Conservation (phyloP, 768 basidiomycete genomes). For the Leccinum truebloodii region DNA sequence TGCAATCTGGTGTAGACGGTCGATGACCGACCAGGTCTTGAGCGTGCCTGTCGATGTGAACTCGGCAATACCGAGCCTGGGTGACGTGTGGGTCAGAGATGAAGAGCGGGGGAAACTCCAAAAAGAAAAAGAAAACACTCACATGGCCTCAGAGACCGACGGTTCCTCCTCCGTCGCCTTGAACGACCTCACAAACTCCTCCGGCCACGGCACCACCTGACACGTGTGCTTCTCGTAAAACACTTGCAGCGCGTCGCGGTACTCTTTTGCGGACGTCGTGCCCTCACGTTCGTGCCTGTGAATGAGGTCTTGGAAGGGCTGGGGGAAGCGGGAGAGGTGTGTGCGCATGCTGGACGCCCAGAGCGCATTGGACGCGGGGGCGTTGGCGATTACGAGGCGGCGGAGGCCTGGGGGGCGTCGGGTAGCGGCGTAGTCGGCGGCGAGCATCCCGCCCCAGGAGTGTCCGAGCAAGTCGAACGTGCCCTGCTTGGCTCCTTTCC, state of each 20-base stretch:
- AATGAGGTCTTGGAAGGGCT: conserved; percentile 26
- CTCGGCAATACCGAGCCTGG: conserved; percentile 25
- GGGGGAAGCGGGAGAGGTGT: conserved; percentile 28
- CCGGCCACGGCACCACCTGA: conserved; percentile 33
- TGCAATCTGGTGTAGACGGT: no score
- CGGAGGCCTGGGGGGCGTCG: conserved; percentile 40
- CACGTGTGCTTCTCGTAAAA: conserved; percentile 37
- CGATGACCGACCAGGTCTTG: no score
- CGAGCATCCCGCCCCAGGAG: conserved; percentile 59
- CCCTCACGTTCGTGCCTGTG: conserved; percentile 34
- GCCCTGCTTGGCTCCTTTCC: conserved; percentile 11
- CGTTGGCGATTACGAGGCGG: conserved; percentile 34
- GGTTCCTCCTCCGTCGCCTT: conserved; percentile 27
- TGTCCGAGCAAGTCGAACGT: conserved; percentile 50
- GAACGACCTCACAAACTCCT: conserved; percentile 29
- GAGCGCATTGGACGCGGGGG: conserved; percentile 32
- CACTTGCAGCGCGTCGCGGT: conserved; percentile 27
- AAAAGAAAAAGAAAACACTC: conserved; percentile 2
- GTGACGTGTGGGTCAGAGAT: not conserved
- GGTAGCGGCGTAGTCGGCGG: conserved; percentile 37
- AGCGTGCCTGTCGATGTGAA: conserved; percentile 41
- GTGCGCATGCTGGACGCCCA: conserved; percentile 22
- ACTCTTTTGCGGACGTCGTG: conserved; percentile 32
- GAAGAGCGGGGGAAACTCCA: rapidly evolving
- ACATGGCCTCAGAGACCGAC: conserved; percentile 38